phyloP scores from a whole-genome alignment of 208 protist genomes.

The Acanthamoeba triangularis region DNA sequence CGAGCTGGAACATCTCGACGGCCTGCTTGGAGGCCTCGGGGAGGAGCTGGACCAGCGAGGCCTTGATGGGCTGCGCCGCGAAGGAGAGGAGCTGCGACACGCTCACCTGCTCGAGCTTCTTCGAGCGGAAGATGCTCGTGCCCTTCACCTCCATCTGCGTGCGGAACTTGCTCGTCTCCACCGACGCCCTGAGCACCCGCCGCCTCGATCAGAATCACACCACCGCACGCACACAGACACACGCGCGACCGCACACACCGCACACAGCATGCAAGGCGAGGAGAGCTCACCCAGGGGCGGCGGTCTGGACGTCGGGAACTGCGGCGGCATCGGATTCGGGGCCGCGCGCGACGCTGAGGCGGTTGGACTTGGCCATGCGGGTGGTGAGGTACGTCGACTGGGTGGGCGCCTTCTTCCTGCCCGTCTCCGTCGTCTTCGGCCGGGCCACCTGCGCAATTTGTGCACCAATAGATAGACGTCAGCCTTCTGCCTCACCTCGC shows the following conservation, averaged over 20 bases:
- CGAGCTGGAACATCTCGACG: constrained; percentile 59
- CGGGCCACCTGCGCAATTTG: neutral
- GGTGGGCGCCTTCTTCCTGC: neutral
- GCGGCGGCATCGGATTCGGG: neutral
- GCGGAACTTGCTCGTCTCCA: constrained; percentile 65
- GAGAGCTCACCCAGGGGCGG: neutral
- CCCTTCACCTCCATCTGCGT: constrained; percentile 19
- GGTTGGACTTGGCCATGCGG: neutral
- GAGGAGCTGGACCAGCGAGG: constrained; percentile 57
- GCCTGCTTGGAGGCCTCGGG: constrained; percentile 67
- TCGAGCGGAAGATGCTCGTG: constrained; percentile 19
- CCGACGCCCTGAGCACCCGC: neutral
- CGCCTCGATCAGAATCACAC: neutral
- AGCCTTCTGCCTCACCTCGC: too few species aligned
- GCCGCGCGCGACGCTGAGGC: neutral
- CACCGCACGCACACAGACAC: neutral
- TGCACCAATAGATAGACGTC: too few species aligned
- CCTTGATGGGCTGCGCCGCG: constrained; percentile 51
- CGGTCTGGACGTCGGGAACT: neutral
- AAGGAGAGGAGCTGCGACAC: constrained; percentile 66
- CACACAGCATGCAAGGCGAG: neutral
- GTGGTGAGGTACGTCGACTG: constrained; percentile 16
- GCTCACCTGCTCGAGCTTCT: constrained; percentile 34
- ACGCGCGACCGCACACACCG: neutral
- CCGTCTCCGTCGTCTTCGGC: constrained; percentile 31